Percentiles rank a stretch among this genome's conserved stretches.
Conservation (phyloP, 2,329 filamentous ascomycete genomes). For the Botryotinia narcissicola region DNA sequence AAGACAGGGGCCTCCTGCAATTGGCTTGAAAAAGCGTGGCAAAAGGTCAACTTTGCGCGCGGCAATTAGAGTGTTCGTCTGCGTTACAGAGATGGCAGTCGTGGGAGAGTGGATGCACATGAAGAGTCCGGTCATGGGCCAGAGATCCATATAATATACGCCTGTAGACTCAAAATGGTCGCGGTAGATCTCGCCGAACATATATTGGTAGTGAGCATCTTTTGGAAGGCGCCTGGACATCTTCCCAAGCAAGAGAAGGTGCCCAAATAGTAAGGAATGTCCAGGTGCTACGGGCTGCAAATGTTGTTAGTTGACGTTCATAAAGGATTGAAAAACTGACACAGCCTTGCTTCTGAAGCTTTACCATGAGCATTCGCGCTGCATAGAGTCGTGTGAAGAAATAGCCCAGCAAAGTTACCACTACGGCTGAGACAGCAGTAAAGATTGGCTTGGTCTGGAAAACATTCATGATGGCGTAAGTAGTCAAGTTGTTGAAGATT, state of each 20-base stretch:
- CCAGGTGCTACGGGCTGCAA: not conserved
- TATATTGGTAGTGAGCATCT: slow-evolving; percentile 26
- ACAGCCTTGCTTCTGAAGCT: not conserved
- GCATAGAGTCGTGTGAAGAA: not conserved
- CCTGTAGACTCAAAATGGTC: slow-evolving; percentile 25
- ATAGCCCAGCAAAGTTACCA: not conserved
- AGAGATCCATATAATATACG: slow-evolving; percentile 31
- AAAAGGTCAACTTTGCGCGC: slow-evolving; percentile 23
- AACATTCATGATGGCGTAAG: not conserved
- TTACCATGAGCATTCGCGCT: slow-evolving; percentile 3
- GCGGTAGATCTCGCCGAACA: slow-evolving; percentile 23
- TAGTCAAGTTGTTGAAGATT: not conserved
- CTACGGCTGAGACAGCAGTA: not conserved
- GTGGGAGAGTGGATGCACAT: slow-evolving; percentile 25
- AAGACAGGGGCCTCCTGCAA: slow-evolving; percentile 23
- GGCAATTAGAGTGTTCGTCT: slow-evolving; percentile 24
- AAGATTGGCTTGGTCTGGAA: not conserved
- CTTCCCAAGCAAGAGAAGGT: not conserved
- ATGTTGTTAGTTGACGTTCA: not conserved
- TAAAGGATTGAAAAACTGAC: not conserved
- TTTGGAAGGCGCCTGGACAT: slow-evolving; percentile 13
- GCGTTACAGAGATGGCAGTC: slow-evolving; percentile 25
- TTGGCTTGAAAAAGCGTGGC: slow-evolving; percentile 22
- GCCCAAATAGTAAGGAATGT: not conserved
- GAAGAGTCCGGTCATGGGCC: slow-evolving; percentile 28